Base-by-base conservation (phyloP, 2,329 filamentous ascomycete genomes). In the Epichloe uncinata region DNA sequence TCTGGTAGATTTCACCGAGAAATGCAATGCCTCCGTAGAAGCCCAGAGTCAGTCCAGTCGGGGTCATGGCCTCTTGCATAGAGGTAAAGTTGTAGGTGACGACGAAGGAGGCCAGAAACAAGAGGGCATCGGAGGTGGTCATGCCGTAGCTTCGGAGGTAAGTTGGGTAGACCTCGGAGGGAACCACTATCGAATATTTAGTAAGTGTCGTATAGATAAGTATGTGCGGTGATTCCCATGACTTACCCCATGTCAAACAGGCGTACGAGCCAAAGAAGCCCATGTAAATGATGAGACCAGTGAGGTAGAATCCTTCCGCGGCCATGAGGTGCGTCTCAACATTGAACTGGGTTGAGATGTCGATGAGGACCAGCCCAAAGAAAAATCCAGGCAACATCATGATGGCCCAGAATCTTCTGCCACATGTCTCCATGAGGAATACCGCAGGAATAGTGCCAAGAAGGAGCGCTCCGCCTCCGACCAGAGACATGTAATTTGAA, bases 1-100 rank as follows among this genome's bases (percentile, higher is more conserved):
- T 70, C 66, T 87, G 83, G 63, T 86, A 87, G 56, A 85, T 69
- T 75, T 81, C 84, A 12, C 82, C 84, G 0, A 87, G 9, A 0
- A 84, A 73, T 0, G 83, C 83, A 49, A 87, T 86, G 15, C 84
- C 84, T 4, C 84, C 83, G 62, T 85, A 87, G 66, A 87, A 87
- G 3, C 84, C 84, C 0, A 87, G 72, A 0, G 77, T 72, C 0
- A 87, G 69, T 9, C 84, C 83, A 1, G 81, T 85, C 35, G 67
- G 71, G 7, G 73, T 77, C 75, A 87, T 84, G n/a, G 78, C 75
- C 0, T 74, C 62, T 63, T 84, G 78, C 84, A 87, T 87, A 9
- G 72, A 71, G 0, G 75, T 74, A 66, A 87, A 87, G 72, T 86
- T 86, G 72, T 86, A 87, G 9, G 83, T 87, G 47, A 87, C 81